Evolutionary conservation across 192 early-diverging fungal species (phyloP).

Genomic region (Mortierella hygrophila): DNA sequence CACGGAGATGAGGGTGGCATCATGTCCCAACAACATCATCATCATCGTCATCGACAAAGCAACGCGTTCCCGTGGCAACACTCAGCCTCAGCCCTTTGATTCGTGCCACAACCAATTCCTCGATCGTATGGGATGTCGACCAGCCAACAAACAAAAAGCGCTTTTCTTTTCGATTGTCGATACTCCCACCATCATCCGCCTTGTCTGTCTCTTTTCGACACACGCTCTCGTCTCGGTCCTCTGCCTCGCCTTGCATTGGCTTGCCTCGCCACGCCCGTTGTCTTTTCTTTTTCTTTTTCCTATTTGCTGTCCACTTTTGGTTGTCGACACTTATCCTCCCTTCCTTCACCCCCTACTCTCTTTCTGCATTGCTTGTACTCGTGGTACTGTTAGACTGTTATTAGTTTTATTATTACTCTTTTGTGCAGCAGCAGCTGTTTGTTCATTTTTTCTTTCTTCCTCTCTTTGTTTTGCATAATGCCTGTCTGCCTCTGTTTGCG

Average conservation of each 20-base stretch:
- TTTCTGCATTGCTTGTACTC: not conserved
- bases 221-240: not conserved
- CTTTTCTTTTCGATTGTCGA: conserved; percentile 10
- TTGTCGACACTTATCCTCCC: not conserved
- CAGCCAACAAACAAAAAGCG: not conserved
- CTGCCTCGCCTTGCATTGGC: not conserved
- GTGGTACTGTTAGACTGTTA: not conserved
- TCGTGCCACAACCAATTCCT: not conserved
- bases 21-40: not conserved
- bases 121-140: not conserved
- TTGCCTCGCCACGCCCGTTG: conserved; percentile 1
- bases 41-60: not conserved
- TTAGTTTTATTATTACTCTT: not conserved
- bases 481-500: not conserved
- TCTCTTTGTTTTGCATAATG: conserved; percentile 7
- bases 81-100: not conserved
- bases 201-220: conserved; percentile 9
- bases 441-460: not conserved
- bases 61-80: not conserved
- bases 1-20: not conserved
- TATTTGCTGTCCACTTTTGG: not conserved
- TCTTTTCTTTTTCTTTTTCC: not conserved
- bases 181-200: not conserved
- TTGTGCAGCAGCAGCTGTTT: not conserved
- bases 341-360: not conserved